Percentiles rank a stretch among this genome's conserved stretches.
Conservation (phyloP, 176 grass and related monocot species). For the Neostapfia colusana region DNA sequence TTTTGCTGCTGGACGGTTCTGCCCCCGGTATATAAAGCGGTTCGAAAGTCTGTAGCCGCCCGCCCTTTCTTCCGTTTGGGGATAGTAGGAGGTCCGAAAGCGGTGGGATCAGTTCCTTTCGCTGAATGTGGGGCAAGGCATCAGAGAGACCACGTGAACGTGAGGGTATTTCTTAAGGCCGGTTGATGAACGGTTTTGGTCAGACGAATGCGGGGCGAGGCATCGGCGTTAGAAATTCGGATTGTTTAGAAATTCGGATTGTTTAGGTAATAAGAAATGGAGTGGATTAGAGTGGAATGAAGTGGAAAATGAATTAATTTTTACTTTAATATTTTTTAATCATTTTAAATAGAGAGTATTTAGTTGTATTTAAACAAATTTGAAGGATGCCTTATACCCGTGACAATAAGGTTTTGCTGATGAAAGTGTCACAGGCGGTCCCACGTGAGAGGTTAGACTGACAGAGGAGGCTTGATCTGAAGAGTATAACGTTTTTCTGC, state of each 20-base stretch:
- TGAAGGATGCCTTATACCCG: neutral
- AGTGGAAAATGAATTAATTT: too few species aligned
- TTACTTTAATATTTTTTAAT: too few species aligned
- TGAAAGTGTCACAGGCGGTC: neutral
- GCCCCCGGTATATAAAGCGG: neutral
- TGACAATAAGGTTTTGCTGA: neutral
- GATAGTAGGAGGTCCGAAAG: too few species aligned
- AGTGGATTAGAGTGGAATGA: too few species aligned
- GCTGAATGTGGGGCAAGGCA: neutral
- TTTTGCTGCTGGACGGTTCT: neutral
- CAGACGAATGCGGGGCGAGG: neutral
- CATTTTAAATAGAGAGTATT: too few species aligned
- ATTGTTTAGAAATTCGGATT: too few species aligned
- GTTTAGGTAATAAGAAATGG: too few species aligned
- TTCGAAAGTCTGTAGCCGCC: neutral
- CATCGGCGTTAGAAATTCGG: neutral
- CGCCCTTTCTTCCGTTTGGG: too few species aligned
- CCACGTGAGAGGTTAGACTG: neutral
- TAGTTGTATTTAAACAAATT: too few species aligned
- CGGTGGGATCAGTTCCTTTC: too few species aligned
- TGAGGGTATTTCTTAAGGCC: neutral
- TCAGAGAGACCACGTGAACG: neutral
- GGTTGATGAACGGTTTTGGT: neutral
- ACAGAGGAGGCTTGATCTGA: neutral
- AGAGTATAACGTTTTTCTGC: too few species aligned